A percentile compares a stretch with the other conserved stretches of the same genome.
These are phyloP conservation scores for Coriolopsis trogii DNA, from an alignment of 1,284 basidiomycete species.

Conservation along the genomic window DNA sequence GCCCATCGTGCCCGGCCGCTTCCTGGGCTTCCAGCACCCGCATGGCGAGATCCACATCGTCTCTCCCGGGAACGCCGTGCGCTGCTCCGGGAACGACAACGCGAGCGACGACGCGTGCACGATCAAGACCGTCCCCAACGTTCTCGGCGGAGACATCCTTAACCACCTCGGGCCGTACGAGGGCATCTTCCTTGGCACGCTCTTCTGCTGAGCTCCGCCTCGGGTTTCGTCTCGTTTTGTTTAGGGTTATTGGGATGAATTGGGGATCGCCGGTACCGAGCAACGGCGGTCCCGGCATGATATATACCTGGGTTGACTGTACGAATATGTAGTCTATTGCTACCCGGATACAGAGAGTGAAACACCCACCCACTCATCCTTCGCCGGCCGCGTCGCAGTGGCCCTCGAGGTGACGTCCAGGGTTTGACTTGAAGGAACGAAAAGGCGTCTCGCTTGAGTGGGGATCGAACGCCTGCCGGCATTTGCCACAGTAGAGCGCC, in stretches of 20 bases:
- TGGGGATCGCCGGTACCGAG: neutral
- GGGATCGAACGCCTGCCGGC: too few relatives aligned
- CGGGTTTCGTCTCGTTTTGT: neutral
- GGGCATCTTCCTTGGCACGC: slow-evolving; percentile 53
- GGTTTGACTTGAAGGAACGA: too few relatives aligned
- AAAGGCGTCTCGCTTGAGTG: too few relatives aligned
- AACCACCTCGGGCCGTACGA: slow-evolving; percentile 60
- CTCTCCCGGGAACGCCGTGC: slow-evolving; percentile 31
- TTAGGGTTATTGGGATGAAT: neutral
- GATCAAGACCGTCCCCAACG: slow-evolving; percentile 46
- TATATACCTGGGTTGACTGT: too few relatives aligned
- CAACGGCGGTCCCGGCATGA: neutral
- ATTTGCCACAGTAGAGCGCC: too few relatives aligned
- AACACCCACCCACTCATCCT: too few relatives aligned
- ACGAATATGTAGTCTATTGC: too few relatives aligned
- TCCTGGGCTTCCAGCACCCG: slow-evolving; percentile 42
- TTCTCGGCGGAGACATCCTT: slow-evolving; percentile 44
- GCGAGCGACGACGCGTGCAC: slow-evolving; percentile 49
- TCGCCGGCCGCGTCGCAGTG: too few relatives aligned
- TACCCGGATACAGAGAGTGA: too few relatives aligned
- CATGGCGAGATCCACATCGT: slow-evolving; percentile 42
- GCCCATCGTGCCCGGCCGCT: slow-evolving; percentile 43
- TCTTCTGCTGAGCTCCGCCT: slow-evolving; percentile 50
- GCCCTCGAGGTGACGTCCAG: too few relatives aligned
- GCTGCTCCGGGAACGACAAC: slow-evolving; percentile 46